phyloP scores from a whole-genome alignment of 257 asterid species.

The Nicotiana otophora region DNA sequence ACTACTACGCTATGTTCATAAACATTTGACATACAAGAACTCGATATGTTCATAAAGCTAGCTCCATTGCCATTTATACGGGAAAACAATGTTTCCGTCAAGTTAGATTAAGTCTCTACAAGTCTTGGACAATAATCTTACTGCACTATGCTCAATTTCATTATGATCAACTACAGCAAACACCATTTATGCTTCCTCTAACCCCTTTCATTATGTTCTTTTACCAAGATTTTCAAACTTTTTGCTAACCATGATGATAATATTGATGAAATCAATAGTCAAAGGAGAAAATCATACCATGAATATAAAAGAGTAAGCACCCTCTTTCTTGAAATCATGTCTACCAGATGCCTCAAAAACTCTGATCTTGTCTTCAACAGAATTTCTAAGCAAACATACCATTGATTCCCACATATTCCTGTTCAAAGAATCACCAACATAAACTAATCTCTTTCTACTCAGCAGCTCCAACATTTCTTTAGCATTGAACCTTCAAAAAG shows the following conservation, averaged over 20 bases:
- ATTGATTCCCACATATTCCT: constrained; percentile 98
- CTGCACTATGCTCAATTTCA: too few species aligned
- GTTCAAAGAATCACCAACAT: constrained; percentile 84
- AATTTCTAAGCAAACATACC: constrained; percentile 70
- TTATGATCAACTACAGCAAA: too few species aligned
- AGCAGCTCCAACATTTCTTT: constrained; percentile 78
- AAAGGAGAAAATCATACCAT: constrained; percentile 37
- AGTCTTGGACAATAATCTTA: too few species aligned
- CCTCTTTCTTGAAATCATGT: constrained; percentile 81
- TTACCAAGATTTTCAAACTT: too few species aligned
- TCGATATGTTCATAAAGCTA: too few species aligned
- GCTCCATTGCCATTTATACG: too few species aligned
- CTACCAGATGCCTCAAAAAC: constrained; percentile 80
- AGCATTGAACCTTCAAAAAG: constrained; percentile 44
- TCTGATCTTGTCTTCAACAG: constrained; percentile 49
- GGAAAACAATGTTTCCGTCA: not conserved
- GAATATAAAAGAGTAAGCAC: constrained; percentile 73
- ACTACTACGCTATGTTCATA: not conserved
- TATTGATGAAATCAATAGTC: not conserved
- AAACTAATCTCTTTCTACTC: constrained; percentile 63
- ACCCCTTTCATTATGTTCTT: too few species aligned
- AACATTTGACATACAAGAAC: too few species aligned
- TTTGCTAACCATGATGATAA: too few species aligned
- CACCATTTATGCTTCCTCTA: too few species aligned
- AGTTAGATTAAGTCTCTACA: too few species aligned